Evolutionary conservation across 2,329 filamentous ascomycete species (phyloP), one percentile per base, ranked within the genome.

Genomic region (Hypoxylon sp.): DNA sequence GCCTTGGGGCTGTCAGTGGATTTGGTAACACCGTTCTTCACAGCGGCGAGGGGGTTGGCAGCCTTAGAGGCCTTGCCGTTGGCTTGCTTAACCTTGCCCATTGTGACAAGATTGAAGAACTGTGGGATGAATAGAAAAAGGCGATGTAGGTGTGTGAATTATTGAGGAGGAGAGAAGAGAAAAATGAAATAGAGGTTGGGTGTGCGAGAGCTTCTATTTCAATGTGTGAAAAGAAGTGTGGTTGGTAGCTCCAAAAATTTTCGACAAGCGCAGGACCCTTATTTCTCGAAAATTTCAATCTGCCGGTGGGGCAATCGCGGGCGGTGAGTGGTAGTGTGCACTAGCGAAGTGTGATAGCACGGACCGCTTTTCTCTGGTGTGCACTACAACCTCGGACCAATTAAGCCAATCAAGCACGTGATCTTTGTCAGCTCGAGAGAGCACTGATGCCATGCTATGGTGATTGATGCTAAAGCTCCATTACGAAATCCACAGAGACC

Each of bases 81-180:
- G 79, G 83, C 82, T 78, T 90, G 85, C 83, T 91, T 91, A 60
- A 84, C 82, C 82, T 91, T 91, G 80, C 84, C 88, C 89, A 91
- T 91, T 80, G 73, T 84, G 79, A 81, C 66, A 62, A 64, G 68
- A 70, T 45, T 25, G 25, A n/a, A 50, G 7, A 28, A 38, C 34
- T 10, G 23, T 9, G 5, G 17, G 14, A 62, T 50, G 23, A 11
- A 50, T 57, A 17, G 46, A 19, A 34, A n/a, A 17, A 38, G 14
- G 25, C 4, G 2, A 28, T 48, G 48, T 49, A 2, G 28, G 52
- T 5, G 53, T 17, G 3, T 57, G 55, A 56, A 45, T 36, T 34
- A 43, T 52, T 30, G 49, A 23, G 32, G 45, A 51, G 43, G 50
- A 50, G 9, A 30, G 49, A 30, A 48, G 41, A 60, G 49, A 19